Base-by-base conservation (phyloP, 2,329 filamentous ascomycete genomes). In the Fusarium papillatum region DNA sequence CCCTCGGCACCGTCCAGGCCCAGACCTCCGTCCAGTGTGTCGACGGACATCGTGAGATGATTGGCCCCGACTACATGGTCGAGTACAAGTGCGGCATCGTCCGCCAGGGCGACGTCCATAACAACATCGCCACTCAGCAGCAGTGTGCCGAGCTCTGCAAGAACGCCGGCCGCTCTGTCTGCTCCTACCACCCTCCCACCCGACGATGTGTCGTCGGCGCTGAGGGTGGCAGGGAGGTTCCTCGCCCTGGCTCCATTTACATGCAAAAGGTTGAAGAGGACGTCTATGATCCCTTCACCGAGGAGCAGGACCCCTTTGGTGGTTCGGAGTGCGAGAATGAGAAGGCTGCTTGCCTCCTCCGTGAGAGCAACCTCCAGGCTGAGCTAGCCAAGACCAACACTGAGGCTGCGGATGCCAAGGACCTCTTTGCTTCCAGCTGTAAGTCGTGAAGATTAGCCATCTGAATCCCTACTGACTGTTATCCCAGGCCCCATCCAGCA, bases 81-180 rank as follows among this genome's bases (percentile, higher is more conserved):
- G 29, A 68, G 8, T 16, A 69, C 3, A 70, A 50, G n/a, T 70
- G 68, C 5, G 29, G 39, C 1, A 5, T 36, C 1, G 60, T 60
- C 29, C 53, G 65, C 0, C 22, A 53, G 10, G 68, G 68, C 8
- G 13, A 60, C 0, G 29, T 7, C 1, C 59, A 62, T 0, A 13
- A 63, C 4, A 26, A 53, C 2, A 34, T 70, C 0, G 22, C 26
- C 1, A 62, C 68, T 2, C 9, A 24, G 2, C 19, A 13, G 0
- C 22, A 69, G 4, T 70, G 68, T 14, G 65, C 68, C 0, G 8
- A 7, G 2, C 46, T 69, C 0, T 70, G 68, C 43, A 31, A 70
- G 1, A 46, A 17, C 34, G 41, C 48, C 0, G 36, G 24, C 10
- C 46, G 67, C 6, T 43, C 67, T 0, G 19, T 69, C 4, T 70